Percentiles rank a stretch among this genome's conserved stretches.
Conservation (phyloP, 495 filamentous ascomycete genomes). For the Aspergillus leporis region DNA sequence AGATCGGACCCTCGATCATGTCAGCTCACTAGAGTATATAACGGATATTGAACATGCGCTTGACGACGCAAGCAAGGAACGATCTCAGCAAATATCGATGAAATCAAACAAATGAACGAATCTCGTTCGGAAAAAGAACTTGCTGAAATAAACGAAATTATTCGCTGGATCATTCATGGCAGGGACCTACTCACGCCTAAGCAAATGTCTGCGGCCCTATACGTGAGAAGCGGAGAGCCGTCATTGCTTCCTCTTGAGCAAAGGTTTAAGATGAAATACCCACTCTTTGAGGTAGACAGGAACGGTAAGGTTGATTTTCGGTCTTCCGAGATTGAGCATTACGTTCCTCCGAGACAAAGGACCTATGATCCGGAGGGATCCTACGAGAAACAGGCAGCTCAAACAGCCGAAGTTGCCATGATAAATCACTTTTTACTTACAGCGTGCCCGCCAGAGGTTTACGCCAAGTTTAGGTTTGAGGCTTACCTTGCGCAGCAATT, state of each 20-base stretch:
- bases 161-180: conserved; percentile 37
- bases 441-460: conserved; percentile 35
- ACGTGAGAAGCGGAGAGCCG: conserved; percentile 21
- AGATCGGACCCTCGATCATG: conserved; percentile 34
- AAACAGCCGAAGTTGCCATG: conserved; percentile 29
- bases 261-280: conserved; percentile 37
- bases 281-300: conserved; percentile 35
- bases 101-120: conserved; percentile 37
- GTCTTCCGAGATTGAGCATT: conserved; percentile 19
- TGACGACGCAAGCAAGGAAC: conserved; percentile 35
- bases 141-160: conserved; percentile 42
- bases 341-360: conserved; percentile 12
- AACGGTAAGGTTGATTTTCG: conserved; percentile 32
- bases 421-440: conserved; percentile 36
- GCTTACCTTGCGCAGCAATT: conserved; percentile 35
- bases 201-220: conserved; percentile 24
- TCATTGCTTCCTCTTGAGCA: conserved; percentile 36
- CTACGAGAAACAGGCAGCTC: conserved; percentile 6
- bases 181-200: conserved; percentile 22
- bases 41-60: conserved; percentile 39
- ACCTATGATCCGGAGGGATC: neutral
- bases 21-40: conserved; percentile 36
- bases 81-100: conserved; percentile 35
- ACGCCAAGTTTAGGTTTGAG: conserved; percentile 37
- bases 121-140: conserved; percentile 37